A percentile compares a stretch with the other conserved stretches of the same genome.
These are phyloP conservation scores for Boeremia lycopersici DNA, from an alignment of 2,329 filamentous ascomycete genomes.

Conservation along the genomic window DNA sequence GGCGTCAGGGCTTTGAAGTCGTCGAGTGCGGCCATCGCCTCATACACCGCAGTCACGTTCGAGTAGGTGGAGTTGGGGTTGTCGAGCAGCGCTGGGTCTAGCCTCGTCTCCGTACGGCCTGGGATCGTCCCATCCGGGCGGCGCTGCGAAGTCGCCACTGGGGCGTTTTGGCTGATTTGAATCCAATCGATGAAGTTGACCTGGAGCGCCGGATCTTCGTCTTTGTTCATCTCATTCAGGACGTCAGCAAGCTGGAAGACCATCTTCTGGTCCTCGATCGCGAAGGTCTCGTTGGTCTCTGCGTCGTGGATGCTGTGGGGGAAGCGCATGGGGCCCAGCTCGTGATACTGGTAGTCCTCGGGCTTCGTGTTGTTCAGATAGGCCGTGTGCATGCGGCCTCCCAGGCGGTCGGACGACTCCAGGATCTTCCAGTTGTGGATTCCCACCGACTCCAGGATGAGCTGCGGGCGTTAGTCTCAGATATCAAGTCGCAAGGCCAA, in stretches of 20 bases:
- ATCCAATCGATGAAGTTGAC: constrained; percentile 67
- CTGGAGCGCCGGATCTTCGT: constrained; percentile 49
- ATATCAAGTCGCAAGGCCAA: not conserved
- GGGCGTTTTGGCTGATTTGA: constrained; percentile 59
- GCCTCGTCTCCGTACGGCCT: constrained; percentile 10
- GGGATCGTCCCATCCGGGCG: constrained; percentile 21
- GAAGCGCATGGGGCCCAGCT: constrained; percentile 68
- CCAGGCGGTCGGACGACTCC: constrained; percentile 64
- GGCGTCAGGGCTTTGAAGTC: constrained; percentile 18
- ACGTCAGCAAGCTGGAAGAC: constrained; percentile 65
- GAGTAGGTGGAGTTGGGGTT: constrained; percentile 18
- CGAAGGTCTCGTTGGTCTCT: constrained; percentile 57
- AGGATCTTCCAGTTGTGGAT: constrained; percentile 64
- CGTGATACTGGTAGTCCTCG: constrained; percentile 67
- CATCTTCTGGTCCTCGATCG: constrained; percentile 65
- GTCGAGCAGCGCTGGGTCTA: constrained; percentile 15
- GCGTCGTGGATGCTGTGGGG: constrained; percentile 56
- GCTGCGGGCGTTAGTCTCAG: not conserved
- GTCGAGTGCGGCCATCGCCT: constrained; percentile 19
- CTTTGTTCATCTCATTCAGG: constrained; percentile 63
- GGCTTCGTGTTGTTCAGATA: constrained; percentile 63
- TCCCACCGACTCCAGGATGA: constrained; percentile 53
- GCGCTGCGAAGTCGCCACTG: constrained; percentile 37
- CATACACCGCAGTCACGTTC: constrained; percentile 18
- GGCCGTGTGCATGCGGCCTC: constrained; percentile 66